Conservation (phyloP, 2,329 filamentous ascomycete species). For the Penicillium concentricum region DNA sequence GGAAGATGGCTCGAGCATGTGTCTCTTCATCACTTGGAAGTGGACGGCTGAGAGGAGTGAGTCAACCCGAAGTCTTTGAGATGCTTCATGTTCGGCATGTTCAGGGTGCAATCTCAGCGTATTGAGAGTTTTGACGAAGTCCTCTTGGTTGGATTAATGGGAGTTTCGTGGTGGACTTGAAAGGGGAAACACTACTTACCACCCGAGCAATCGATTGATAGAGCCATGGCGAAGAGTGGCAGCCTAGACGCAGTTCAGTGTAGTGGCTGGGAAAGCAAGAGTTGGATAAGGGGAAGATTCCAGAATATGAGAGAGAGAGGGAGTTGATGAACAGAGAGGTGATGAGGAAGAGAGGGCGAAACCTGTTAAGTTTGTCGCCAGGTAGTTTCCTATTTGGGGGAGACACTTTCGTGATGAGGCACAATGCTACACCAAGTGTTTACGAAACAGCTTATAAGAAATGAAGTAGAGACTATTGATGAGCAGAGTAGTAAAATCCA, state of each 20-base stretch:
- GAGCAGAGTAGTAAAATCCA: conserved; percentile 19
- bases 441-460: not conserved
- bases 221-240: not conserved
- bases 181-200: not conserved
- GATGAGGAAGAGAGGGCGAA: no score
- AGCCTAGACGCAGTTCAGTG: not conserved
- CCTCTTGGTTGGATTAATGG: not conserved
- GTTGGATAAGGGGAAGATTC: not conserved
- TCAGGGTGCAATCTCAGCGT: not conserved
- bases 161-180: not conserved
- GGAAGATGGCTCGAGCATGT: not conserved
- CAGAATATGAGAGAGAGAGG: not conserved
- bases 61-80: not conserved
- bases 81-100: not conserved
- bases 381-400: not conserved
- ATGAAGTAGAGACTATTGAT: not conserved
- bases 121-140: not conserved
- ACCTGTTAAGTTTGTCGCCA: not conserved
- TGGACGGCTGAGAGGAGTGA: not conserved
- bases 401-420: not conserved
- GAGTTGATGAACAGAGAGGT: no score
- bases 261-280: not conserved
- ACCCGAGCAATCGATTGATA: not conserved
- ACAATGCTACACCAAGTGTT: not conserved
- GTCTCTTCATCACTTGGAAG: not conserved